phyloP scores from a whole-genome alignment of 345 rosid genomes.

The Hypericum perforatum region DNA sequence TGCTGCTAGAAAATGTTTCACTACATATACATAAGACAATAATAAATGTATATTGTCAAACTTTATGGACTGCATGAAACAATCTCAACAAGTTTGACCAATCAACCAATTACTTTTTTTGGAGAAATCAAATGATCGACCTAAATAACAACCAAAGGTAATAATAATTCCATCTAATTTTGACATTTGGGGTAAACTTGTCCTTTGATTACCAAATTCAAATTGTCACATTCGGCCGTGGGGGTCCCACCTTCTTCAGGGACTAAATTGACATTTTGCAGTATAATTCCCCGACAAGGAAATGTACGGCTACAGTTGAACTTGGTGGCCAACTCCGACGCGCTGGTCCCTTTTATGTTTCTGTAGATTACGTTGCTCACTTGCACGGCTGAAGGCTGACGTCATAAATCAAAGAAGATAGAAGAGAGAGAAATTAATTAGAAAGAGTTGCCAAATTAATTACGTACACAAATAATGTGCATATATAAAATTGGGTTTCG shows the following conservation, averaged over 20 bases:
- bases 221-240: constrained; percentile 55
- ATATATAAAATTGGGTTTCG: not conserved
- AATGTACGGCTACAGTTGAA: constrained; percentile 49
- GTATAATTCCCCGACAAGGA: constrained; percentile 46
- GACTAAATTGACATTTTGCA: constrained; percentile 40
- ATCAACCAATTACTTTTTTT: no score
- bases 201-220: constrained; percentile 23
- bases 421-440: not conserved
- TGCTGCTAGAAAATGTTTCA: no score
- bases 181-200: constrained; percentile 41
- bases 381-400: constrained; percentile 62
- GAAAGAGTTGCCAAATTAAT: not conserved
- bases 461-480: not conserved
- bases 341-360: constrained; percentile 70
- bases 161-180: no score
- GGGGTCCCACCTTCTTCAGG: constrained; percentile 17
- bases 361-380: constrained; percentile 59
- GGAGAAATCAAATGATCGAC: no score
- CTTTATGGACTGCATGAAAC: no score
- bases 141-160: no score
- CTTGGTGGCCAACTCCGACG: constrained; percentile 46
- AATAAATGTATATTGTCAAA: no score
- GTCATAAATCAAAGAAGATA: not conserved
- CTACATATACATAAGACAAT: no score
- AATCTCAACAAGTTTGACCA: no score